Evolutionary conservation across 352 stramenopile genomes (phyloP), one percentile per base, ranked within the genome.

Genomic region (Globisporangium irregulare): DNA sequence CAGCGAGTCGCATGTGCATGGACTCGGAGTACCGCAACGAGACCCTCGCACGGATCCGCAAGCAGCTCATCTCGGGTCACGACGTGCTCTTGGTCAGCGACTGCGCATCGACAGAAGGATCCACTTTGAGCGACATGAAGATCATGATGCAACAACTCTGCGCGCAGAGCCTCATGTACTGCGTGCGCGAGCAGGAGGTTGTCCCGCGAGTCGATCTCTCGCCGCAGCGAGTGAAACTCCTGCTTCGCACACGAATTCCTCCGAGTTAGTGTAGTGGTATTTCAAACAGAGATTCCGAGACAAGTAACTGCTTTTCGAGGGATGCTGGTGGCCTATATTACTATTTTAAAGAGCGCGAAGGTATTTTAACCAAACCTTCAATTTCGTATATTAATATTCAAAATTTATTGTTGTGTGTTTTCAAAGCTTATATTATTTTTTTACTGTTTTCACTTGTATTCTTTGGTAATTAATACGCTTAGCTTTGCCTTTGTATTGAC

Each of bases 61-160:
- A 61, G 0, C 60, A 78, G 14, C 74, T 90, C 22, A 70, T 69
- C 34, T 59, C 59, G 0, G 82, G 80, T 1, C 57, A 58, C 1
- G 41, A 73, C 25, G 80, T 87, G 2, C 32, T 76, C 7, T 53
- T 85, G 12, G 60, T 66, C 54, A 75, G 59, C 36, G 64, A 72
- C 24, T 57, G 68, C 67, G 8, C 14, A 12, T 1, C 46, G 20
- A 3, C 29, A 38, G 10, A 59, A 61, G 66, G 50, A 4, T 59
- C 20, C 0, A 4, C 0, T 15, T 29, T 74, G 12, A 54, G 62
- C 5, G 72, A 69, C 25, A 68, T 69, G 14, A 76, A 73, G 22
- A 57, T 87, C 43, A 74, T 78, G 64, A 41, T 89, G 56, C 82
- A 90, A 69, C 78, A 74, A n/a, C 70, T 90, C 8, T 90, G 82